A percentile compares a stretch with the other conserved stretches of the same genome.
Conservation (phyloP, 148 eudicot species). For the Amaranthus cruentus region DNA sequence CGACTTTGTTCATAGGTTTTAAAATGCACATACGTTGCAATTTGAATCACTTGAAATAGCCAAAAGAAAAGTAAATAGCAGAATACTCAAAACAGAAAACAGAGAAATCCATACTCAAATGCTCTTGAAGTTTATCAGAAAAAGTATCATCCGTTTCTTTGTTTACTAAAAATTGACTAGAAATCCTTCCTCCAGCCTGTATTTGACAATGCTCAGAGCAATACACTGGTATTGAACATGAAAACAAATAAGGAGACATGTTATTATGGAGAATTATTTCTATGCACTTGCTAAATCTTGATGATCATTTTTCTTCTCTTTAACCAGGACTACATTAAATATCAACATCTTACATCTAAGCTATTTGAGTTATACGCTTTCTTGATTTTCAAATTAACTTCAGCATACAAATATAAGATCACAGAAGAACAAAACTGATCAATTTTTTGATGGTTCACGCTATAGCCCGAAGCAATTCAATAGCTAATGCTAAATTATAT, state of each 20-base stretch:
- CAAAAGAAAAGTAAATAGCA: too few relatives aligned
- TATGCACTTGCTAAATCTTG: too few relatives aligned
- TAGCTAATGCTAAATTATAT: not conserved
- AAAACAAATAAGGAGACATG: too few relatives aligned
- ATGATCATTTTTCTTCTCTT: too few relatives aligned
- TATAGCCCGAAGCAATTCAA: not conserved
- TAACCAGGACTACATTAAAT: too few relatives aligned
- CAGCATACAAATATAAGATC: slow-evolving; percentile 39
- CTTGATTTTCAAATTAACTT: slow-evolving; percentile 71
- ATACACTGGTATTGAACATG: slow-evolving; percentile 73
- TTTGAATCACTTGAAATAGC: too few relatives aligned
- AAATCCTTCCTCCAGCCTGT: slow-evolving; percentile 55
- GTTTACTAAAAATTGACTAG: slow-evolving; percentile 18
- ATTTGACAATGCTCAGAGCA: slow-evolving; percentile 66
- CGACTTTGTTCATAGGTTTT: too few relatives aligned
- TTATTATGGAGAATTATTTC: too few relatives aligned
- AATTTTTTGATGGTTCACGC: not conserved
- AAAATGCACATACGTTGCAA: too few relatives aligned
- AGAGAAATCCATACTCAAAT: slow-evolving; percentile 20
- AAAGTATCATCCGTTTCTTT: slow-evolving; percentile 26
- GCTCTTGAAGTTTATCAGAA: slow-evolving; percentile 47
- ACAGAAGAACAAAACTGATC: not conserved
- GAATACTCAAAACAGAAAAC: too few relatives aligned
- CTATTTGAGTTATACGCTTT: slow-evolving; percentile 89
- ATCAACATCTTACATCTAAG: too few relatives aligned